A percentile compares a stretch with the other conserved stretches of the same genome.
Evolutionary conservation across 352 stramenopile genomes (phyloP).

Genomic region (Phytophthora brassicae): DNA sequence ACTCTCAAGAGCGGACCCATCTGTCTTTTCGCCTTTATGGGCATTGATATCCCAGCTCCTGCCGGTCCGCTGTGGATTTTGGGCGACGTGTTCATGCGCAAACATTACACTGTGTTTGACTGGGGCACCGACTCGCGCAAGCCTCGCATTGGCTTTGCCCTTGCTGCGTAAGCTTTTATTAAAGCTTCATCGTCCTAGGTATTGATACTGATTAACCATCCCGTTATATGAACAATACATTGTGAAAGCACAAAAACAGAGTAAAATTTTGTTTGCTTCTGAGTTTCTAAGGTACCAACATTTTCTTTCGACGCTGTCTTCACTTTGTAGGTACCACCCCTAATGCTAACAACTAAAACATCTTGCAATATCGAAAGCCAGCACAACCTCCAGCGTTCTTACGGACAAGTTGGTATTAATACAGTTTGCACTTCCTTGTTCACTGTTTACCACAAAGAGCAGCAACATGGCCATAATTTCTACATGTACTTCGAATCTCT

Average conservation of each 20-base stretch:
- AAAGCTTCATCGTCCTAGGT: no score
- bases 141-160: constrained; percentile 85
- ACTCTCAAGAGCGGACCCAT: constrained; percentile 89
- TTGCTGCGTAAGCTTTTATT: constrained; percentile 71
- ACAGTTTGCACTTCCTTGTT: no score
- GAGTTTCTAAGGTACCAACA: no score
- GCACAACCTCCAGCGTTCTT: no score
- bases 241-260: no score
- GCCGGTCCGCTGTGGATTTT: constrained; percentile 84
- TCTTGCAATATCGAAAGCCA: constrained; percentile 4
- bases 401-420: no score
- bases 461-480: no score
- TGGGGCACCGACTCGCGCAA: constrained; percentile 75
- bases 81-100: constrained; percentile 95
- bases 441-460: no score
- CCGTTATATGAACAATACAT: no score
- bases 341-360: constrained; percentile 8
- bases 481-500: no score
- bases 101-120: constrained; percentile 96
- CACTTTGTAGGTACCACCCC: constrained; percentile 8
- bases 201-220: no score
- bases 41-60: constrained; percentile 91
- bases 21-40: constrained; percentile 97
- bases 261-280: no score
- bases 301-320: background rate